A percentile compares a stretch with the other conserved stretches of the same genome.
phyloP scores from a whole-genome alignment of 2,329 filamentous ascomycete species.

The Fusarium sp. region DNA sequence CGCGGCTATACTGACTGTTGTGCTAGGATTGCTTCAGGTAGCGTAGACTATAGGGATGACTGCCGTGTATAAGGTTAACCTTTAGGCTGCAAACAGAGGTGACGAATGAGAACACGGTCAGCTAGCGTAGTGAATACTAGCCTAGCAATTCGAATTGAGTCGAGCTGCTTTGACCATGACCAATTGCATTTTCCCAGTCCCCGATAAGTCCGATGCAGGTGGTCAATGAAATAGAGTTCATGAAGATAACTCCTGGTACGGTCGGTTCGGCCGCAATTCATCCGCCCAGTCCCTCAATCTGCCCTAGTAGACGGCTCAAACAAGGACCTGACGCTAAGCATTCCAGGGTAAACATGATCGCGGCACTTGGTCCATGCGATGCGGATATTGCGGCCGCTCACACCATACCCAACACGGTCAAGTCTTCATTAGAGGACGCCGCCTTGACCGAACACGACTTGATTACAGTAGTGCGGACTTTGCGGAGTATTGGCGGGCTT shows the following conservation, averaged over 20 bases:
- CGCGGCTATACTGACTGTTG: accelerated
- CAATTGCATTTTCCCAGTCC: too few relatives aligned
- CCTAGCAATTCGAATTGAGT: neutral
- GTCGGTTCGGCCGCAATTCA: too few relatives aligned
- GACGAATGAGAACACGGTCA: too few relatives aligned
- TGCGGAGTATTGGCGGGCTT: neutral
- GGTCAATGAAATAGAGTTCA: neutral
- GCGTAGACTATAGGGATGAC: too few relatives aligned
- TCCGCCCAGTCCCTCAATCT: too few relatives aligned
- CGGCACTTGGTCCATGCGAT: neutral
- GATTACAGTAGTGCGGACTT: neutral
- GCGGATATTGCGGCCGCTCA: neutral
- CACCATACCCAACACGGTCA: neutral
- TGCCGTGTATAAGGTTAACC: too few relatives aligned
- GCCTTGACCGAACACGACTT: accelerated
- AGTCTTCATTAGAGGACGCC: neutral
- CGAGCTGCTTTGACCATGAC: neutral
- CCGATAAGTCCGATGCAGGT: neutral
- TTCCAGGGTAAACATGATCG: too few relatives aligned
- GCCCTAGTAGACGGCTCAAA: too few relatives aligned
- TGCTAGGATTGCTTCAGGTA: neutral
- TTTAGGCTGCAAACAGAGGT: too few relatives aligned
- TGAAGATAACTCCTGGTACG: too few relatives aligned
- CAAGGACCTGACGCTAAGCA: too few relatives aligned
- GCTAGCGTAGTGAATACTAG: too few relatives aligned